A percentile compares a stretch with the other conserved stretches of the same genome.
These are phyloP conservation scores for Mortierella sp. DNA, from an alignment of 371 early-diverging fungal species.

Conservation along the genomic window DNA sequence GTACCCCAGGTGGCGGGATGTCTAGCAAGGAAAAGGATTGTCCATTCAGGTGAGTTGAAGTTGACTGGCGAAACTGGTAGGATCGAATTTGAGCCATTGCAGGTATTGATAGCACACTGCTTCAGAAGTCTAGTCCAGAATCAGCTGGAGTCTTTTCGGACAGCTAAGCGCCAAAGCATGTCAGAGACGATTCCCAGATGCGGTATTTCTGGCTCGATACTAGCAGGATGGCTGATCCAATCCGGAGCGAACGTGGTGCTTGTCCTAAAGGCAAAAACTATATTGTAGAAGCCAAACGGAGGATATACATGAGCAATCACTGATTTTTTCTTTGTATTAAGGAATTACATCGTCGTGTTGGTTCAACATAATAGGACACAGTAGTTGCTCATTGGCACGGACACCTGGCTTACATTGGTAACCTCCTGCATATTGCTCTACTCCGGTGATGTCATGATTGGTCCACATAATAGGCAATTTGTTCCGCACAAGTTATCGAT, in stretches of 20 bases:
- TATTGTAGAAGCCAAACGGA: constrained; percentile 18
- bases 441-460: constrained; percentile 15
- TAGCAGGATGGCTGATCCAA: constrained; percentile 22
- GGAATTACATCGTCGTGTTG: constrained; percentile 7
- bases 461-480: constrained; percentile 19
- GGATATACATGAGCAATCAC: constrained; percentile 21
- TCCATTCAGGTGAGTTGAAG: not conserved
- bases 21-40: constrained; percentile 1
- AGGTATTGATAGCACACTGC: constrained; percentile 3
- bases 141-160: constrained; percentile 2
- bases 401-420: constrained; percentile 18
- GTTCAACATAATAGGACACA: constrained; percentile 14
- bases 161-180: constrained; percentile 8
- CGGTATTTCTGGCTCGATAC: constrained; percentile 14
- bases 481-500: constrained; percentile 13
- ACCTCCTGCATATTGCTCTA: constrained; percentile 19
- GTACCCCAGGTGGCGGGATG: not conserved
- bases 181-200: constrained; percentile 14
- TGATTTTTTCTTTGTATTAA: constrained; percentile 11
- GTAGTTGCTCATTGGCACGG: constrained; percentile 18
- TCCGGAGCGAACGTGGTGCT: constrained; percentile 12
- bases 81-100: constrained; percentile 8
- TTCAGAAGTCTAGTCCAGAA: constrained; percentile 6
- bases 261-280: constrained; percentile 9
- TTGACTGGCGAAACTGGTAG: constrained; percentile 11